Evolutionary conservation across 331 rosid species (phyloP), one percentile per base, ranked within the genome.

Genomic region (Phaseolus coccineus): DNA sequence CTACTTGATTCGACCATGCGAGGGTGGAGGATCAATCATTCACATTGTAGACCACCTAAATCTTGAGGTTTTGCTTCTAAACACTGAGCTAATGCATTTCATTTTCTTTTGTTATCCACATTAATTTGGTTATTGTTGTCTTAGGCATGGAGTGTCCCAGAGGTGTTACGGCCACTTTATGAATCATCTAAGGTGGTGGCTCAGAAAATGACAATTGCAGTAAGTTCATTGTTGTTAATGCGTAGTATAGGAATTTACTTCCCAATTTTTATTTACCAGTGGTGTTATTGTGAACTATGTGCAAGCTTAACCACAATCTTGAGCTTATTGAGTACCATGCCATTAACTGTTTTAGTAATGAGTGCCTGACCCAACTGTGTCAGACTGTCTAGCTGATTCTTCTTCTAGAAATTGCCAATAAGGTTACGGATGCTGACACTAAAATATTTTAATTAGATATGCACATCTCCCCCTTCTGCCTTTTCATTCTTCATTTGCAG

Each of bases 11-110:
- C 94, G 97, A 64, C 96, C 98, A 6, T 96, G 97, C 71, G 99
- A 96, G 44, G 99, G 99, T 61, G 99, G 99, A 63, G 99, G 99
- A 48, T 96, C 98, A 69, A 96, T 90, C 72, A 93, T 96, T 77
- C 98, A 96, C 77, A 93, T 96, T 47, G 99, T 96, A 76, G 99
- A 96, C 80, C 97, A 96, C 84, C 64, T 96, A 79, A 96, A 93
- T 87, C 98, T 96, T 31, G 94, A 96, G 96, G 99, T 93, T 62
- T 66, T 82, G 62, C 71, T 50, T 67, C 39, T 69, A 58, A 14
- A 52, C 51, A 57, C 35, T 63, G 39, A 33, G 65, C 74, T 75
- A 10, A 47, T 66, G 22, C 13, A 10, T 77, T 37, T 71, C 6
- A 59, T 64, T 75, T 52, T 9, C 46, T 19, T 52, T 68, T 22